Percentiles rank a stretch among this genome's conserved stretches.
These are phyloP conservation scores for Naganishia albida DNA, from an alignment of 1,284 basidiomycete species.

Conservation along the genomic window DNA sequence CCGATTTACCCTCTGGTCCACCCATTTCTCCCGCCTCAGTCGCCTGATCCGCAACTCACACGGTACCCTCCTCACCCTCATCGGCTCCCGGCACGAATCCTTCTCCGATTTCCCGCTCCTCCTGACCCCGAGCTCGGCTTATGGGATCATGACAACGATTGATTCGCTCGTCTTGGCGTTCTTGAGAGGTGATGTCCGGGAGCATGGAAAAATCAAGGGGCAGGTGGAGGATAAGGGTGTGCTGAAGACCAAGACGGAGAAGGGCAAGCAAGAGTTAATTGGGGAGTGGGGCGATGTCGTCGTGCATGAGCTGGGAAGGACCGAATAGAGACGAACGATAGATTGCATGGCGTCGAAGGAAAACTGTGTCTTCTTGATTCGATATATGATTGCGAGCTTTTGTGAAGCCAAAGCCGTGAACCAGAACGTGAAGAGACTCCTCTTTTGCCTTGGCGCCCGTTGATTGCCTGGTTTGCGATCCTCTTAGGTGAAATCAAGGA, in stretches of 20 bases:
- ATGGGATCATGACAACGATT: constrained; percentile 39
- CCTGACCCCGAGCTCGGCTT: constrained; percentile 35
- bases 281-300: constrained; percentile 41
- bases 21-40: constrained; percentile 64
- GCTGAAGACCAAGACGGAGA: constrained; percentile 32
- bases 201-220: constrained; percentile 34
- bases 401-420: too few relatives aligned
- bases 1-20: constrained; percentile 70
- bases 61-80: constrained; percentile 43
- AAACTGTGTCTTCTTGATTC: too few relatives aligned
- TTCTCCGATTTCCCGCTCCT: constrained; percentile 48
- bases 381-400: too few relatives aligned
- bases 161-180: constrained; percentile 43
- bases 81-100: constrained; percentile 46
- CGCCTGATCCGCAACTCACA: constrained; percentile 55
- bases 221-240: constrained; percentile 40
- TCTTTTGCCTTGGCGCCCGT: too few relatives aligned
- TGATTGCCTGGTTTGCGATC: too few relatives aligned
- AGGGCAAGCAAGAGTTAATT: constrained; percentile 34
- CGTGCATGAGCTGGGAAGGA: constrained; percentile 39
- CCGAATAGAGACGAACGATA: not conserved
- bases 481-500: too few relatives aligned
- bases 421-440: too few relatives aligned
- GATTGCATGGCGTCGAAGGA: too few relatives aligned
- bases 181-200: constrained; percentile 36